Conservation (phyloP, 331 rosid genomes). For the Dryas integrifolia region DNA sequence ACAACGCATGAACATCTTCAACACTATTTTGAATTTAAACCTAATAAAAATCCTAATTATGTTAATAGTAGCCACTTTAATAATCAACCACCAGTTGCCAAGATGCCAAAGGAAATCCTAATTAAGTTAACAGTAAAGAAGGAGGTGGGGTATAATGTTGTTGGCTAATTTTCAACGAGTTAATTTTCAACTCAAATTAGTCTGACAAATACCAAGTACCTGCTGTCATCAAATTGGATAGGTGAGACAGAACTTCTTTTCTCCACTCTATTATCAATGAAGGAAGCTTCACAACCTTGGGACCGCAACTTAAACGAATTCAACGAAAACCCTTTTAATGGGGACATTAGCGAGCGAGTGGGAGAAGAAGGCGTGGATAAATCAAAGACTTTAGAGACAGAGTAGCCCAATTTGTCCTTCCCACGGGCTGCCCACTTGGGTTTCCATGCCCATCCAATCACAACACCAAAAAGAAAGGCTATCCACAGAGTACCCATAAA, state of each 20-base stretch:
- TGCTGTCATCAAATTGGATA: slow-evolving; percentile 17
- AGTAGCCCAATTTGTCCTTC: slow-evolving; percentile 27
- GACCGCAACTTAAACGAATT: neutral
- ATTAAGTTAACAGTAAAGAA: no score
- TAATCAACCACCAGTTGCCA: no score
- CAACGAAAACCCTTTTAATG: slow-evolving; percentile 10
- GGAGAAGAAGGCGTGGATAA: slow-evolving; percentile 18
- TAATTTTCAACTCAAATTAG: no score
- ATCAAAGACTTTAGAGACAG: slow-evolving; percentile 34
- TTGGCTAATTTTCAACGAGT: no score
- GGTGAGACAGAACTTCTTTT: slow-evolving; percentile 28
- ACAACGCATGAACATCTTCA: neutral
- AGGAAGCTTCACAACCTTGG: slow-evolving; percentile 13
- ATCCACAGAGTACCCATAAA: slow-evolving; percentile 6
- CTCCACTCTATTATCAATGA: slow-evolving; percentile 2
- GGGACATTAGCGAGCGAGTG: neutral
- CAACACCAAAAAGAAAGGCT: slow-evolving; percentile 9
- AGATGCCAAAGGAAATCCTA: no score
- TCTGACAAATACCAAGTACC: slow-evolving; percentile 31
- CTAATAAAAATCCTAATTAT: no score
- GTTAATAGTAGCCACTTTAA: no score
- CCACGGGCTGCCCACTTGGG: slow-evolving; percentile 5
- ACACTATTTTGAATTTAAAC: neutral
- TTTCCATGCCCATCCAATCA: slow-evolving; percentile 26
- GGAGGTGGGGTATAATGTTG: no score